Conservation (phyloP, 2,329 filamentous ascomycete species). For the Blastomyces silverae region DNA sequence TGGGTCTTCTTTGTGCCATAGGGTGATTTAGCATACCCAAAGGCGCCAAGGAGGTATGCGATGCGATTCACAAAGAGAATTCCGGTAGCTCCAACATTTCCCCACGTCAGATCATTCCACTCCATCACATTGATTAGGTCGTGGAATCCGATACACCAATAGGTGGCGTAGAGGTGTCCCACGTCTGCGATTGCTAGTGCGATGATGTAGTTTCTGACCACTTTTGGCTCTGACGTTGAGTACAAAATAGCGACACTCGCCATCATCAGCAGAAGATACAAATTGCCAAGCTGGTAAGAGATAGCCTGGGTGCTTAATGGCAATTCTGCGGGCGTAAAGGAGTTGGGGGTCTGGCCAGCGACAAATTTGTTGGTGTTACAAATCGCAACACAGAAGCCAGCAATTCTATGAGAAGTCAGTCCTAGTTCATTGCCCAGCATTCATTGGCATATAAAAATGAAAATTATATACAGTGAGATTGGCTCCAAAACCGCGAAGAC, state of each 20-base stretch:
- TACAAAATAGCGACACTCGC: conserved; percentile 59
- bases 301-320: conserved; percentile 46
- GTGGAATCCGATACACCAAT: conserved; percentile 52
- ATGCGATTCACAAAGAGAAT: conserved; percentile 53
- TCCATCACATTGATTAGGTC: conserved; percentile 47
- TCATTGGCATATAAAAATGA: conserved; percentile 5
- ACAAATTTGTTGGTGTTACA: conserved; percentile 57
- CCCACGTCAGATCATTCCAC: conserved; percentile 68
- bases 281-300: conserved; percentile 61
- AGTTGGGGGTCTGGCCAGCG: conserved; percentile 51
- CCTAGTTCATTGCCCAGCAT: conserved; percentile 16
- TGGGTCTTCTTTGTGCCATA: conserved; percentile 24
- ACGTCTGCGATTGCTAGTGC: conserved; percentile 60
- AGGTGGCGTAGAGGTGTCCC: conserved; percentile 59
- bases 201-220: conserved; percentile 61
- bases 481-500: conserved; percentile 64
- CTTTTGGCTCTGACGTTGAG: conserved; percentile 57
- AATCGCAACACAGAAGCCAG: conserved; percentile 53
- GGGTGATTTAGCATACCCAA: conserved; percentile 43
- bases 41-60: conserved; percentile 53
- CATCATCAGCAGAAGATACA: conserved; percentile 60
- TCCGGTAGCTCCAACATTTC: conserved; percentile 60
- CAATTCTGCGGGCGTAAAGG: conserved; percentile 26
- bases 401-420: conserved; percentile 43
- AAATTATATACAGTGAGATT: conserved; percentile 48